Evolutionary conservation across 2,329 filamentous ascomycete genomes (phyloP).

Genomic region (Calonectria naviculata): DNA sequence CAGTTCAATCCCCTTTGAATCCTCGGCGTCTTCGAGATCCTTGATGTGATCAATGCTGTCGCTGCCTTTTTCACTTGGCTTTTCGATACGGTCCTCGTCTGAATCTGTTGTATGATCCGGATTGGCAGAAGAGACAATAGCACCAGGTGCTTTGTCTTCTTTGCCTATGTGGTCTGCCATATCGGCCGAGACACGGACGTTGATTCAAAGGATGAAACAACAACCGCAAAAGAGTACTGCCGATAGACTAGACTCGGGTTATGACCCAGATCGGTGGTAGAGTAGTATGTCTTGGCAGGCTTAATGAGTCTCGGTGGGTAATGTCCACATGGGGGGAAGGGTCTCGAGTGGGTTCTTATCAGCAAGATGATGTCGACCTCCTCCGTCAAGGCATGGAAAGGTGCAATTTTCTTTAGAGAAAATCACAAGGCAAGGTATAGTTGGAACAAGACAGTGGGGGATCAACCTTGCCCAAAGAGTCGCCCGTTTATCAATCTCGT

Average conservation of each 20-base stretch:
- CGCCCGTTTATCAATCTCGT: neutral
- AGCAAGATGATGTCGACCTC: constrained; percentile 1
- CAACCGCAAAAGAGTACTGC: neutral
- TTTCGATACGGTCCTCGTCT: constrained; percentile 29
- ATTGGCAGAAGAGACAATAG: constrained; percentile 39
- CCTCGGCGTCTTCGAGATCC: constrained; percentile 22
- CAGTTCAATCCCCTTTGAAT: constrained; percentile 32
- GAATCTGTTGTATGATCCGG: constrained; percentile 30
- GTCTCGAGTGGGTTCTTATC: neutral
- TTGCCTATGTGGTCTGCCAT: constrained; percentile 44
- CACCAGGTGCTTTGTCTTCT: constrained; percentile 43
- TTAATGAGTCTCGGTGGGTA: constrained; percentile 10
- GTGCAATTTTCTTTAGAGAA: neutral
- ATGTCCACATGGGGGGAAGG: neutral
- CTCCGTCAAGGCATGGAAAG: neutral
- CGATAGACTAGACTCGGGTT: neutral
- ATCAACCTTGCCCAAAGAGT: neutral
- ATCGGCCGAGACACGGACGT: constrained; percentile 4
- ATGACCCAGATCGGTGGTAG: neutral
- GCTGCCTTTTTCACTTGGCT: constrained; percentile 24
- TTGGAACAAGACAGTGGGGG: neutral
- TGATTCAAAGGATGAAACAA: neutral
- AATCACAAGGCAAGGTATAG: neutral
- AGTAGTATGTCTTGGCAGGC: constrained; percentile 13
- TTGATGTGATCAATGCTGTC: constrained; percentile 14